Evolutionary conservation across 2,329 filamentous ascomycete species (phyloP).

Genomic region (Fusarium subtropicale): DNA sequence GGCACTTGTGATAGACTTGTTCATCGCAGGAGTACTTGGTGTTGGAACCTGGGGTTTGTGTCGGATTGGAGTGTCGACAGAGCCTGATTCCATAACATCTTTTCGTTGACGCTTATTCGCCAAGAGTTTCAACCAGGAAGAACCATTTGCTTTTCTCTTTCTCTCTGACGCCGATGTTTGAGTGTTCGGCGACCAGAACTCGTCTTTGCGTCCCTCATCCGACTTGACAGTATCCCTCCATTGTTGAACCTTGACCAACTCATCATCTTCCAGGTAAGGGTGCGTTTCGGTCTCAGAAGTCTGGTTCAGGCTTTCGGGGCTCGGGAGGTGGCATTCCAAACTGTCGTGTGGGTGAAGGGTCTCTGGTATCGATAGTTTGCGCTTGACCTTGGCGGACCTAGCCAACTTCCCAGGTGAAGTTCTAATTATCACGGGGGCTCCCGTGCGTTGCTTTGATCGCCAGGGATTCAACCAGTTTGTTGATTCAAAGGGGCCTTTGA

Average conservation of each 20-base stretch:
- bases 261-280: conserved; percentile 49
- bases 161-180: conserved; percentile 31
- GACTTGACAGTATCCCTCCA: conserved; percentile 50
- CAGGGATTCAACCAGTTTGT: conserved; percentile 53
- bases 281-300: conserved; percentile 45
- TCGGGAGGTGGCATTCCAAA: conserved; percentile 57
- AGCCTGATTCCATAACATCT: conserved; percentile 38
- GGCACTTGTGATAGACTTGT: conserved; percentile 38
- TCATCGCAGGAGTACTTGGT: conserved; percentile 2
- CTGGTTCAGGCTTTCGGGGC: conserved; percentile 56
- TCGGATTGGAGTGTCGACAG: conserved; percentile 39
- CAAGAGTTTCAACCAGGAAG: conserved; percentile 51
- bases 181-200: conserved; percentile 42
- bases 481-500: conserved; percentile 71
- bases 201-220: conserved; percentile 23
- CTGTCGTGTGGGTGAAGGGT: conserved; percentile 28
- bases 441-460: conserved; percentile 48
- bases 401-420: conserved; percentile 36
- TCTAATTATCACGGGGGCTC: conserved; percentile 12
- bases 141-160: conserved; percentile 45
- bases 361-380: conserved; percentile 34
- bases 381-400: conserved; percentile 25
- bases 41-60: conserved; percentile 9
- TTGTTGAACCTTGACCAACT: conserved; percentile 48
- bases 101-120: conserved; percentile 47